Percentiles rank a stretch among this genome's conserved stretches.
These are phyloP conservation scores for Penicillium aurantiogriseum DNA, from an alignment of 2,329 filamentous ascomycete genomes.

Conservation along the genomic window DNA sequence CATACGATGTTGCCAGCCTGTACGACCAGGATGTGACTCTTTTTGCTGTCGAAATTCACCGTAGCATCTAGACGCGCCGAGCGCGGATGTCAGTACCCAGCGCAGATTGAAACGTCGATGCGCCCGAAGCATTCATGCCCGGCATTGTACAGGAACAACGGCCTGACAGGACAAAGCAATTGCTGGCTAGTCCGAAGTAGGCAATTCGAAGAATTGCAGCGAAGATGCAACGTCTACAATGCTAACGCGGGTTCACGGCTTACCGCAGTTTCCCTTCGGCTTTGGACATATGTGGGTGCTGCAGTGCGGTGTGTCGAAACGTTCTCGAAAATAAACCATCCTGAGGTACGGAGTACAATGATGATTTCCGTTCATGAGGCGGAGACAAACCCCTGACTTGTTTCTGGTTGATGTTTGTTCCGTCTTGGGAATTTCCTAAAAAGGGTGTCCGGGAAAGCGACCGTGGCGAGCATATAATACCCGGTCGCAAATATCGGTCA, in stretches of 20 bases:
- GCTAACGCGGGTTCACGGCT: background rate
- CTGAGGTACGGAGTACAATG: background rate
- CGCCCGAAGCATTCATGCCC: slow-evolving; percentile 2
- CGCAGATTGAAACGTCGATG: slow-evolving; percentile 4
- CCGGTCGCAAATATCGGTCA: slow-evolving; percentile 11
- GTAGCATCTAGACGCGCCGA: slow-evolving; percentile 4
- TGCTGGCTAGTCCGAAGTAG: background rate
- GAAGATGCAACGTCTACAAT: slow-evolving; percentile 11
- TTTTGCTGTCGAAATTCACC: background rate
- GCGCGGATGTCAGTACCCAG: slow-evolving; percentile 8
- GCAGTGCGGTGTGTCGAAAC: slow-evolving; percentile 6
- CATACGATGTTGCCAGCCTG: background rate
- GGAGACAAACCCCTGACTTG: background rate
- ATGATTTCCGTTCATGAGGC: background rate
- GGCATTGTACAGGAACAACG: slow-evolving; percentile 1
- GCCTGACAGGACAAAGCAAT: slow-evolving; percentile 4
- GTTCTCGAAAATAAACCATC: slow-evolving; percentile 11
- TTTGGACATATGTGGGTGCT: slow-evolving; percentile 6
- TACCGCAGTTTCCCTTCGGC: slow-evolving; percentile 4
- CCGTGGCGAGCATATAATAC: slow-evolving; percentile 5
- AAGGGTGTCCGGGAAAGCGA: background rate
- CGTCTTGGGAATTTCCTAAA: background rate
- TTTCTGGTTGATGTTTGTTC: background rate
- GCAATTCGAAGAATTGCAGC: slow-evolving; percentile 5
- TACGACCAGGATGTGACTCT: slow-evolving; percentile 1